phyloP scores from a whole-genome alignment of 257 asterid species.

The Schizonepeta tenuifolia region DNA sequence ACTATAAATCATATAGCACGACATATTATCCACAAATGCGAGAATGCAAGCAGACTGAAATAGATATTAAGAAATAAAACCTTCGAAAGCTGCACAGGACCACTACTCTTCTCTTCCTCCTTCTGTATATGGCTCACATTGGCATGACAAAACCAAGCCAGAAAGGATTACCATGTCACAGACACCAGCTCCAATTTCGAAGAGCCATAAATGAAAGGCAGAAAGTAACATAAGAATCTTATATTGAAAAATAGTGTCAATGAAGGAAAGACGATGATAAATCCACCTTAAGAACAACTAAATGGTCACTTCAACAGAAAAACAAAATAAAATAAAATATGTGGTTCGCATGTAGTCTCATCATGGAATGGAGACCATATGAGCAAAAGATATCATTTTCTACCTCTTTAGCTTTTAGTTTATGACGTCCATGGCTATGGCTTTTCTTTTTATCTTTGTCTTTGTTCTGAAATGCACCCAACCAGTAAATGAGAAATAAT shows the following conservation, averaged over 20 bases:
- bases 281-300: neutral
- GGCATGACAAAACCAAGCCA: conserved; percentile 72
- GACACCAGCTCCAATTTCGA: conserved; percentile 98
- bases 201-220: conserved; percentile 90
- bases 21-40: neutral
- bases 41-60: neutral
- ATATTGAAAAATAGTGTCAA: conserved; percentile 14
- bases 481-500: conserved; percentile 30
- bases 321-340: neutral
- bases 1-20: neutral
- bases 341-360: conserved; percentile 15
- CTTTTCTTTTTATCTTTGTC: conserved; percentile 71
- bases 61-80: conserved; percentile 36
- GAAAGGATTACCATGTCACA: conserved; percentile 66
- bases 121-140: conserved; percentile 86
- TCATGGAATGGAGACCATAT: conserved; percentile 15
- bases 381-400: conserved; percentile 36
- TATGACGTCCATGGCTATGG: conserved; percentile 65
- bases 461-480: conserved; percentile 61
- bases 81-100: conserved; percentile 99
- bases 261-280: neutral
- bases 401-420: conserved; percentile 85
- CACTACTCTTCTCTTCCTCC: conserved; percentile 74
- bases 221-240: conserved; percentile 68
- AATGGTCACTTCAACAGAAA: neutral